Base-by-base conservation (phyloP, 2,329 filamentous ascomycete species). In the Plectosphaerella plurivora region DNA sequence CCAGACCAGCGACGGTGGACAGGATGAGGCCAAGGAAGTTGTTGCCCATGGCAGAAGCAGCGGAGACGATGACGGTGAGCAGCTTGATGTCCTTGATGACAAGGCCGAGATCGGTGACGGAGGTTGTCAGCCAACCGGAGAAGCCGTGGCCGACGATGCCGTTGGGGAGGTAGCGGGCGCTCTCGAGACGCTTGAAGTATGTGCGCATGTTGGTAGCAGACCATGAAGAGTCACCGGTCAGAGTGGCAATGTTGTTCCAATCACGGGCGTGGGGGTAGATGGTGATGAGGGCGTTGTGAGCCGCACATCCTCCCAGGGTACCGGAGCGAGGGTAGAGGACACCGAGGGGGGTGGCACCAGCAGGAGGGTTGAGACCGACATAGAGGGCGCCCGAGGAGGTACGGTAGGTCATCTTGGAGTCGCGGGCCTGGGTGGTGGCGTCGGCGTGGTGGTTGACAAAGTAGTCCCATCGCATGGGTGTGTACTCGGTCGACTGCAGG, bases 151-250 rank as follows among this genome's bases (percentile, higher is more conserved):
- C 78, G 20, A 65, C 39, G 9, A 72, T 55, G 18, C 68, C 70
- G 47, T 65, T 67, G 4, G 72, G 67, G 3, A 81, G 65, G 62
- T 86, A 82, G 25, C 71, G 61, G 68, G 78, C 78, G 45, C 74
- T 73, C 67, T 87, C 83, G 11, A 86, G 63, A 59, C 73, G 76
- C 59, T 72, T 64, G 53, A 80, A 81, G 65, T 85, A 84, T 55
- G 75, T 69, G 54, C 82, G 73, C 82, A 87, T 86, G 55, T 82
- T 82, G 37, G 37, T 14, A 5, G 37, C 37, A 5, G 36, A 41
- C 83, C 84, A 87, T 0, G 79, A 80, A 2, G 65, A 58, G 59
- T 88, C 84, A 4, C 83, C 82, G 2, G 84, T 87, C 25, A 86
- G 60, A 12, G 67, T 65, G 4, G 75, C 76, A 51, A 87, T 78